phyloP scores from a whole-genome alignment of 805 yeast genomes.

The Debaryomyces maramus region DNA sequence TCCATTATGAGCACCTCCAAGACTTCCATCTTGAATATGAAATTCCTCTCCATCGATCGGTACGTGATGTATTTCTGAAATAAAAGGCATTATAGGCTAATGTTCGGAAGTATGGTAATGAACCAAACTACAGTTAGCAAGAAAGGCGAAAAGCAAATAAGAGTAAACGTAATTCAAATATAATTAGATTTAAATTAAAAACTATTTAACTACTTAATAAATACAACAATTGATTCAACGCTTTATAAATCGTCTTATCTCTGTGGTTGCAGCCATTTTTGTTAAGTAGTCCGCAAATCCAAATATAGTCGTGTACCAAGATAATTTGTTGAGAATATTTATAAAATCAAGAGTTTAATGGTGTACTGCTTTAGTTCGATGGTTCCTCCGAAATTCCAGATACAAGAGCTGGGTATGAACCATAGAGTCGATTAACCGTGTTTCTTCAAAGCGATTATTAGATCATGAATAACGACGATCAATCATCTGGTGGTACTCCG shows the following conservation, averaged over 20 bases:
- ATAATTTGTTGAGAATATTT: neutral
- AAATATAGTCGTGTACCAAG: neutral
- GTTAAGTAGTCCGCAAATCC: neutral
- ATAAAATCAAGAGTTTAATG: neutral
- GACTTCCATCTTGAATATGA: neutral
- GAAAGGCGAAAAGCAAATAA: conserved; percentile 4
- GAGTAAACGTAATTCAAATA: neutral
- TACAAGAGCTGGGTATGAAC: neutral
- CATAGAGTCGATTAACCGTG: no score
- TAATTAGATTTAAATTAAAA: no score
- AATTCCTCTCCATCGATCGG: neutral
- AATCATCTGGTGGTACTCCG: neutral
- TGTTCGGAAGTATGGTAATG: neutral
- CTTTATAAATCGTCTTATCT: neutral
- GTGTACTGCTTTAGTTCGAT: neutral
- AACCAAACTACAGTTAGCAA: neutral
- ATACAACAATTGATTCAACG: no score
- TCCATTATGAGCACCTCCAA: neutral
- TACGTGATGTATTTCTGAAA: neutral
- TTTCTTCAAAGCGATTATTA: no score
- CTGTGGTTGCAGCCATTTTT: neutral
- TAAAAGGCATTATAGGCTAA: neutral
- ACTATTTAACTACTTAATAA: no score
- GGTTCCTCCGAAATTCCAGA: neutral
- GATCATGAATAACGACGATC: conserved; percentile 4